phyloP scores from a whole-genome alignment of 2,329 filamentous ascomycete genomes.

The Epichloe elymi region DNA sequence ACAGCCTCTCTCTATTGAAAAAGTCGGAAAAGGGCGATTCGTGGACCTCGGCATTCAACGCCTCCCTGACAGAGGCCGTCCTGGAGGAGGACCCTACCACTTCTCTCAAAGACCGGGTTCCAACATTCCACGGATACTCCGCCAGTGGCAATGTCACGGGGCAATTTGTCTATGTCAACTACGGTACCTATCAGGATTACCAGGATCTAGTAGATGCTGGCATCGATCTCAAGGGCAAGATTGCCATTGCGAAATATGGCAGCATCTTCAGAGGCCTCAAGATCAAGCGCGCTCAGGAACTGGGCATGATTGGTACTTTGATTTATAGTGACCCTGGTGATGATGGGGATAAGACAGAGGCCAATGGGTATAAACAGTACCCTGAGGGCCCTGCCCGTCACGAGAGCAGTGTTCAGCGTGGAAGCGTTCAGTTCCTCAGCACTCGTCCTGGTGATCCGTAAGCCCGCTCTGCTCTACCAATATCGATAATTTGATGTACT shows the following conservation, averaged over 20 bases:
- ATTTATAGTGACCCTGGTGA: slow-evolving; percentile 85
- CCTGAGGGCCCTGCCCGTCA: slow-evolving; percentile 79
- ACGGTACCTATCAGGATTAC: slow-evolving; percentile 75
- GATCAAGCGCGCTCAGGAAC: slow-evolving; percentile 79
- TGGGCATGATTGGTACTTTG: slow-evolving; percentile 76
- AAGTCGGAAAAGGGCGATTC: slow-evolving; percentile 19
- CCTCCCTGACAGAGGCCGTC: slow-evolving; percentile 71
- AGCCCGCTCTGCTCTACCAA: slow-evolving; percentile 2
- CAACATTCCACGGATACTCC: slow-evolving; percentile 91
- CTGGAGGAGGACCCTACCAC: slow-evolving; percentile 74
- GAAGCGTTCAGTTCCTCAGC: slow-evolving; percentile 73
- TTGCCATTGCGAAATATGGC: slow-evolving; percentile 78
- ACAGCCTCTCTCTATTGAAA: slow-evolving; percentile 53
- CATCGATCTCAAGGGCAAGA: slow-evolving; percentile 67
- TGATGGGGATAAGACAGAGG: slow-evolving; percentile 68
- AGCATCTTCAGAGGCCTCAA: slow-evolving; percentile 81
- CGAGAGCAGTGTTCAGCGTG: slow-evolving; percentile 79
- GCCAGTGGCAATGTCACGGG: slow-evolving; percentile 85
- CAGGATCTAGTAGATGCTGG: slow-evolving; percentile 68
- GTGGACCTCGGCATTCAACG: slow-evolving; percentile 62
- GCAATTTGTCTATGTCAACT: slow-evolving; percentile 79
- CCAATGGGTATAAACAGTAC: slow-evolving; percentile 67
- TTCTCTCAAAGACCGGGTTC: slow-evolving; percentile 56
- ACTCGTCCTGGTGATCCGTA: slow-evolving; percentile 55
- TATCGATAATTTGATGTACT: not conserved